phyloP scores from a whole-genome alignment of 805 yeast genomes.

The Candida morakotiae region DNA sequence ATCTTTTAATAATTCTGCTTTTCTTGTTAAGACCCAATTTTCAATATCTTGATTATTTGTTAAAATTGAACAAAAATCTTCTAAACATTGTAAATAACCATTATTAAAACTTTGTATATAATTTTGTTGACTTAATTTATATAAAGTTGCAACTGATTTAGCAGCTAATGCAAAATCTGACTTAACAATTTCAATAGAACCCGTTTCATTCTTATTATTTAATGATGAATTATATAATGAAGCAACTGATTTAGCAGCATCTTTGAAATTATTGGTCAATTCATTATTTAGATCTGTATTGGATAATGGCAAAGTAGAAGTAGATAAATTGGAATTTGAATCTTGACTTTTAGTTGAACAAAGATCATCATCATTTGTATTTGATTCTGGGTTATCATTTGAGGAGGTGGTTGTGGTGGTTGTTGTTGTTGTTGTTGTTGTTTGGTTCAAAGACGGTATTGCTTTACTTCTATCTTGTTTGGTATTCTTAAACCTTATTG shows the following conservation, averaged over 20 bases:
- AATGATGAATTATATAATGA: slow-evolving; percentile 32
- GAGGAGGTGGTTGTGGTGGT: too few relatives aligned
- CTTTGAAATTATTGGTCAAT: slow-evolving; percentile 59
- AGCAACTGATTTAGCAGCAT: slow-evolving; percentile 70
- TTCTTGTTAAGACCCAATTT: slow-evolving; percentile 48
- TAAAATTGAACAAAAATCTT: slow-evolving; percentile 47
- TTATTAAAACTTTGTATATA: slow-evolving; percentile 43
- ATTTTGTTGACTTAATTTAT: slow-evolving; percentile 55
- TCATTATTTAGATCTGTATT: slow-evolving; percentile 51
- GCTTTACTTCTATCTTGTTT: too few relatives aligned
- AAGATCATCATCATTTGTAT: too few relatives aligned
- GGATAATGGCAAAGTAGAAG: too few relatives aligned
- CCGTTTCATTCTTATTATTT: slow-evolving; percentile 11
- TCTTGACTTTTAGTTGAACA: slow-evolving; percentile 17
- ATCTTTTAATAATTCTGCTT: slow-evolving; percentile 33
- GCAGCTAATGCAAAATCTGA: slow-evolving; percentile 40
- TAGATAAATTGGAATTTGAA: too few relatives aligned
- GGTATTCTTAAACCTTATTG: slow-evolving; percentile 1
- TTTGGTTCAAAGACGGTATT: too few relatives aligned
- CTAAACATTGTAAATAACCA: slow-evolving; percentile 61
- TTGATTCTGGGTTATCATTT: too few relatives aligned
- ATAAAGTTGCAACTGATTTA: slow-evolving; percentile 45
- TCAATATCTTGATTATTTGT: slow-evolving; percentile 43
- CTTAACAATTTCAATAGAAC: slow-evolving; percentile 9
- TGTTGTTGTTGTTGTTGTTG: too few relatives aligned